Evolutionary conservation across 2,329 filamentous ascomycete genomes (phyloP).

Genomic region (Colletotrichum tamarilloi): DNA sequence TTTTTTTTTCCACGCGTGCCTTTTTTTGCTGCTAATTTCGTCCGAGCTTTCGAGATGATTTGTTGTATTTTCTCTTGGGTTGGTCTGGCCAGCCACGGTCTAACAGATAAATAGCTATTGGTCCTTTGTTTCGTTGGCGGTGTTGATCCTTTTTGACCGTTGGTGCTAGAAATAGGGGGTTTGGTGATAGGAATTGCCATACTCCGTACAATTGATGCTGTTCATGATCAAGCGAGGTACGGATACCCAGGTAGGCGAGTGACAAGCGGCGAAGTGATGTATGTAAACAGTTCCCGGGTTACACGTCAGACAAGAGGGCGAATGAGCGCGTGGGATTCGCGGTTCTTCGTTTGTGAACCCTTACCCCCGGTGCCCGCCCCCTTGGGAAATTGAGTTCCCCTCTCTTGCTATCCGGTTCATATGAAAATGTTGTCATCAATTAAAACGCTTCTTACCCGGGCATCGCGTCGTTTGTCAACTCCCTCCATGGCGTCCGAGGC

Average conservation of each 20-base stretch:
- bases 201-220: background rate
- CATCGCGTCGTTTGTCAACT: background rate
- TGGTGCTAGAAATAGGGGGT: constrained; percentile 1
- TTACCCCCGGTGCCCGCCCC: background rate
- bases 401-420: background rate
- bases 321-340: background rate
- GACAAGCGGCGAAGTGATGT: background rate
- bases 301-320: background rate
- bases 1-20: background rate
- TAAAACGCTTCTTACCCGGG: background rate
- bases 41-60: background rate
- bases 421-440: constrained; percentile 1
- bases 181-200: background rate
- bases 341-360: background rate
- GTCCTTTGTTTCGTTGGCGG: background rate
- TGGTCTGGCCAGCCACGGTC: background rate
- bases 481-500: background rate
- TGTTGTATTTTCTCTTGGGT: background rate
- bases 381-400: constrained; percentile 1
- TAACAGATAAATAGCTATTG: background rate
- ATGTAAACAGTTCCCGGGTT: background rate
- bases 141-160: background rate
- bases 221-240: background rate
- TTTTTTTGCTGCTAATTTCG: background rate
- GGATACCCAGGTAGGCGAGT: background rate